phyloP scores from a whole-genome alignment of 2,329 filamentous ascomycete genomes.

The Hypoxylon rubiginosum region DNA sequence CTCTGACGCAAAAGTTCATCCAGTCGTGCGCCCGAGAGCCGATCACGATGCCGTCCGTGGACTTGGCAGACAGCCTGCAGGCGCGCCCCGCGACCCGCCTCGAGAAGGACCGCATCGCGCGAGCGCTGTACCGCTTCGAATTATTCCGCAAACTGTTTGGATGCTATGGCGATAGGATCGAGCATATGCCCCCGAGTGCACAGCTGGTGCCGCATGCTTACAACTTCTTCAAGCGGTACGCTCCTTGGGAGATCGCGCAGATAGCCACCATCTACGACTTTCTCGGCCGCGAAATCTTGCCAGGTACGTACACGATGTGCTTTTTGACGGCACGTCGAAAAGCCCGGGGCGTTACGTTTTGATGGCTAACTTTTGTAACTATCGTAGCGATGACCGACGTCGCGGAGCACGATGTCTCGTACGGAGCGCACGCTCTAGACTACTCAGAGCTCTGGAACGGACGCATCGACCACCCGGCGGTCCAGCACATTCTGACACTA shows the following conservation, averaged over 20 bases:
- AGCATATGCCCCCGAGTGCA: neutral
- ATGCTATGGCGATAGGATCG: neutral
- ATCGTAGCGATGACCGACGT: neutral
- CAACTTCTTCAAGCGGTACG: neutral
- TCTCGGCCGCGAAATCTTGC: neutral
- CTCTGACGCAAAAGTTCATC: neutral
- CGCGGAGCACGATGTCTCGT: neutral
- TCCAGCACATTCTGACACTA: conserved; percentile 4
- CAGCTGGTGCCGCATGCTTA: neutral
- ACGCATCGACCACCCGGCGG: neutral
- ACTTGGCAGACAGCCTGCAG: neutral
- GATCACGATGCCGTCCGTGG: neutral
- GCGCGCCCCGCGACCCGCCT: conserved; percentile 1
- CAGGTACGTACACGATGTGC: conserved; percentile 4
- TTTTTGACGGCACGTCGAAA: neutral
- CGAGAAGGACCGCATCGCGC: conserved; percentile 6
- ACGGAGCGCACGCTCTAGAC: neutral
- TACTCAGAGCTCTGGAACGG: neutral
- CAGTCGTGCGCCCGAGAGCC: neutral
- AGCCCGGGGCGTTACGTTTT: neutral
- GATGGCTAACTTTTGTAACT: neutral
- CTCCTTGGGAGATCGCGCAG: conserved; percentile 10
- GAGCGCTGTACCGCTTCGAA: conserved; percentile 15
- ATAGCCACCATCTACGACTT: conserved; percentile 8
- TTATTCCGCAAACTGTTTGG: conserved; percentile 9